phyloP scores from a whole-genome alignment of 345 rosid species.

The Citrus inodora region DNA sequence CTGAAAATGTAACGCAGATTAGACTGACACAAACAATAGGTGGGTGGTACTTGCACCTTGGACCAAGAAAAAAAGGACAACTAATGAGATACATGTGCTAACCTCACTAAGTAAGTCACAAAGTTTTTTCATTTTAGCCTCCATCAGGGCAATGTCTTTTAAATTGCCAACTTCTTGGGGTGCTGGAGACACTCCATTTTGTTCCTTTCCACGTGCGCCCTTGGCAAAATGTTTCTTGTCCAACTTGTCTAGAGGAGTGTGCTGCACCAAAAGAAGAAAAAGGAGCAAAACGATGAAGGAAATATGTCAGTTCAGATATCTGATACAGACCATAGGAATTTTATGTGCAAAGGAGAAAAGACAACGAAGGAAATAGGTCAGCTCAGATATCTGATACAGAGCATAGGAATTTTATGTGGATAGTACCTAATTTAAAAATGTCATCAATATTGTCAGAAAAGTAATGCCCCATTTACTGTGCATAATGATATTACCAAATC shows the following conservation, averaged over 20 bases:
- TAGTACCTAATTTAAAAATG: background rate
- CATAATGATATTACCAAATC: background rate
- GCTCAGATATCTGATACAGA: background rate
- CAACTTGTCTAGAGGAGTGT: constrained; percentile 73
- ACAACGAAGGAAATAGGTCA: background rate
- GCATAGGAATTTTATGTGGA: background rate
- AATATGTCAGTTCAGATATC: background rate
- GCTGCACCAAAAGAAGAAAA: constrained; percentile 36
- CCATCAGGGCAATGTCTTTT: constrained; percentile 71
- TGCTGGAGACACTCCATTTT: constrained; percentile 47
- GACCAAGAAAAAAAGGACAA: background rate
- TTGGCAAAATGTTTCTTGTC: constrained; percentile 92
- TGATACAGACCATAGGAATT: background rate
- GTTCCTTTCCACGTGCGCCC: constrained; percentile 46
- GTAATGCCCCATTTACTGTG: background rate
- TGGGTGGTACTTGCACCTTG: background rate
- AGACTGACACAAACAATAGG: background rate
- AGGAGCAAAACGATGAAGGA: background rate
- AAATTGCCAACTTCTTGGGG: constrained; percentile 40
- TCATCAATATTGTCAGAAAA: background rate
- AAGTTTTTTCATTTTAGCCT: constrained; percentile 67
- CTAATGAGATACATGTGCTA: constrained; percentile 16
- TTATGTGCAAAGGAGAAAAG: too few species aligned
- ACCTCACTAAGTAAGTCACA: constrained; percentile 80
- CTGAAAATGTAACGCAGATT: background rate